Base-by-base conservation (phyloP, 257 asterid genomes). In the Rauvolfia tetraphylla region DNA sequence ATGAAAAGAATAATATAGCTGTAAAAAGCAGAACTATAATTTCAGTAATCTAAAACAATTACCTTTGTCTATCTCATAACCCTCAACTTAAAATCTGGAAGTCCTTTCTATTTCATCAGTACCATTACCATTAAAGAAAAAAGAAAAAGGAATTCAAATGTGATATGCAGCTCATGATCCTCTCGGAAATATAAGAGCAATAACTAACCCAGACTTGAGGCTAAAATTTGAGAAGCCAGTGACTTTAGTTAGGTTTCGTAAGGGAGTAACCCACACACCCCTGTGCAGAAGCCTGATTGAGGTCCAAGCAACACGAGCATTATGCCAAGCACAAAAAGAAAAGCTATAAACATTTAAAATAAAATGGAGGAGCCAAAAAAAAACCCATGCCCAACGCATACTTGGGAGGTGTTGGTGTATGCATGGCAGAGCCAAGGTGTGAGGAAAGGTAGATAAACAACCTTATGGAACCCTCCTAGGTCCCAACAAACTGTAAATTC, bases 11-110 rank as follows among this genome's bases (percentile, higher is more conserved):
- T 72, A 1, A 18, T 17, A 49, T 13, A 33, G 27, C n/a, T 48
- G 25, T 58, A 69, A 7, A 42, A 51, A 76, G 51, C 31, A 36
- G 61, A 68, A 51, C 57, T 23, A 76, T 51, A 67, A 67, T 23
- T 36, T 54, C 53, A 23, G 33, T 42, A 56, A 29, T 3, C 20
- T 36, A 48, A 71, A 27, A 29, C 14, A 14, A 71, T 46, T 22
- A 29, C 20, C 1, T 2, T 46, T n/a, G 36, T 20, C 6, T 1
- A 61, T 61, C 38, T 25, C 68, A 1, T 49, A 71, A 57, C 7
- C 33, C 22, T 13, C 33, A 72, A 34, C 49, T 29, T 22, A 20
- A 29, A 20, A 29, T 20, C 22, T 22, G 34, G 56, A 23, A 56
- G 36, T 11, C 25, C 53, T n/a, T 36, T 22, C 48, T 2, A 18